Evolutionary conservation across 2,329 filamentous ascomycete species (phyloP), one percentile per base, ranked within the genome.

Genomic region (Trichoderma gracile): DNA sequence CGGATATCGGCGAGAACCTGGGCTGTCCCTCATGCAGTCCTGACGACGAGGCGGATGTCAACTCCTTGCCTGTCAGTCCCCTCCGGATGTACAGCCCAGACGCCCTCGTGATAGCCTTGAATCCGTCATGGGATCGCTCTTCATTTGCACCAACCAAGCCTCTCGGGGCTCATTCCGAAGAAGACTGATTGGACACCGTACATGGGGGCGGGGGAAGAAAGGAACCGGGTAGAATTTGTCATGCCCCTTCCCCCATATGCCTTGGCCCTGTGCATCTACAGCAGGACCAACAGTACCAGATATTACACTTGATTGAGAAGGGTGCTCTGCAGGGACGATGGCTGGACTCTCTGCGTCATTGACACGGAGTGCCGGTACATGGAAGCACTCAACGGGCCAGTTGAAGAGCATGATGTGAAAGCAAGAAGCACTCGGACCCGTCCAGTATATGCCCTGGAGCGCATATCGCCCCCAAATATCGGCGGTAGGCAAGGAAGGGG

Each of bases 141-240:
- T 30, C 14, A 40, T 40, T 50, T 12, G 21, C 33, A 38, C 57
- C 56, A 61, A 55, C 63, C 42, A 49, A 47, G 21, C 27, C 21
- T 46, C 30, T 61, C 49, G 63, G 57, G 63, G 25, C 43, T 30
- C 49, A 47, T 65, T 58, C 56, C 40, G 56, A 38, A 3, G 8
- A 19, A 40, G 17, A 33, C 23, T 42, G 46, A 64, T 64, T 64
- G 63, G 63, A 61, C 56, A 60, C 63, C 63, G 56, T 55, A 25
- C 6, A 43, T 10, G 49, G 42, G 63, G 33, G 52, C 42, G 60
- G 43, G 33, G 43, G 43, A 50, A 45, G 33, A 14, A 33, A n/a
- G 25, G 17, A 33, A n/a, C 15, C 19, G 15, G 50, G 15, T 21
- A 38, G 50, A 58, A 55, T 65, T 49, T 55, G 56, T 65, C 56